A percentile compares a stretch with the other conserved stretches of the same genome.
These are phyloP conservation scores for Suhomyces ambrosiae DNA, from an alignment of 1,139 yeast species.

Conservation along the genomic window DNA sequence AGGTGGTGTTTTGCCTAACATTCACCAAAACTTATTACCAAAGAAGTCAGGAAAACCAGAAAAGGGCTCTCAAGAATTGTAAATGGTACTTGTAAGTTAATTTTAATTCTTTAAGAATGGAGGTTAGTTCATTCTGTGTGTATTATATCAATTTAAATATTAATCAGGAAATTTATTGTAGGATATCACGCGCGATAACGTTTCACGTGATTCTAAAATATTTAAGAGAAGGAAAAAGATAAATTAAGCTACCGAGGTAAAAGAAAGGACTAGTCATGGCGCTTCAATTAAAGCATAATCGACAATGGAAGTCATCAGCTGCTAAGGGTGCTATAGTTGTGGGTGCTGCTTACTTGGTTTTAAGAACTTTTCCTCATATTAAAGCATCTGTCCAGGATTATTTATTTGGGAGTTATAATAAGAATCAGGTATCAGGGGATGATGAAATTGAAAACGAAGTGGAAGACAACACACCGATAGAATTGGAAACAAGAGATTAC, in stretches of 20 bases:
- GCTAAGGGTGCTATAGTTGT: conserved; percentile 44
- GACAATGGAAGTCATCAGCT: conserved; percentile 20
- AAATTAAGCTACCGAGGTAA: not conserved
- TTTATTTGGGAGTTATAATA: conserved; percentile 21
- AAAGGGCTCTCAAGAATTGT: conserved; percentile 24
- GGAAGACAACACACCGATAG: conserved; percentile 11
- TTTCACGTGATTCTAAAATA: conserved; percentile 3
- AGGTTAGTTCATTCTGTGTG: conserved; percentile 7
- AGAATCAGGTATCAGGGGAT: conserved; percentile 1
- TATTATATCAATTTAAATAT: conserved; percentile 11
- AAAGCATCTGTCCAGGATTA: conserved; percentile 29
- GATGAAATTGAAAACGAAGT: conserved; percentile 14
- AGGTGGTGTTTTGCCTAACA: conserved; percentile 30
- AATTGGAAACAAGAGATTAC: conserved; percentile 5
- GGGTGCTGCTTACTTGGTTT: conserved; percentile 47
- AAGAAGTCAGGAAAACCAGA: conserved; percentile 23
- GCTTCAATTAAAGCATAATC: conserved; percentile 15
- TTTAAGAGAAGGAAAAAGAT: not conserved
- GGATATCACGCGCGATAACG: not conserved
- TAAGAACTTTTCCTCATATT: conserved; percentile 58
- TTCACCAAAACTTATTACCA: conserved; percentile 26
- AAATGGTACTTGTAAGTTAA: conserved; percentile 5
- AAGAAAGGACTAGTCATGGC: conserved; percentile 13
- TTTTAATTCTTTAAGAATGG: conserved; percentile 10
- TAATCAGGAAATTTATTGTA: not conserved